Conservation (phyloP, 1,139 yeast genomes). For the Blastobotrys arbuscula region DNA sequence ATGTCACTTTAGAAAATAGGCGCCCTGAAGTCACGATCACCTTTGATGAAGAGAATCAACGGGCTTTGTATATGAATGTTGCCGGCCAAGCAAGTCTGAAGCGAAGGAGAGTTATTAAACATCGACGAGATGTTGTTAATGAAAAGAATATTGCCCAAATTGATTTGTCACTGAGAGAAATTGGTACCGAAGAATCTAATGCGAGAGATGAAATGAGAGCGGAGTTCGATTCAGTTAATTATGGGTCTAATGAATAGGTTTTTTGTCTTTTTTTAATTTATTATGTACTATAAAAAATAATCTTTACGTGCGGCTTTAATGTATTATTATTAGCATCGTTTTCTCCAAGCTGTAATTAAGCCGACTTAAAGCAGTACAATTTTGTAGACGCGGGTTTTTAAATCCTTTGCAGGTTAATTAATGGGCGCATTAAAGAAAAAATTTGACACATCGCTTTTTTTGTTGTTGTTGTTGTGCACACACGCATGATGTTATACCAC, state of each 20-base stretch:
- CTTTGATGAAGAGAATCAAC: conserved; percentile 47
- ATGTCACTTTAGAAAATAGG: conserved; percentile 52
- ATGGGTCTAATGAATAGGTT: conserved; percentile 18
- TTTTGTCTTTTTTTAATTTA: background rate
- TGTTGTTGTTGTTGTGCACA: too few species aligned
- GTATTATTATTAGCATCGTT: too few species aligned
- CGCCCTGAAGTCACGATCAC: conserved; percentile 55
- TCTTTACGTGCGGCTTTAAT: too few species aligned
- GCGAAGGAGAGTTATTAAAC: conserved; percentile 67
- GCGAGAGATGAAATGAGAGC: conserved; percentile 64
- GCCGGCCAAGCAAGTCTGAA: conserved; percentile 74
- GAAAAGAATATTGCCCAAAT: conserved; percentile 45
- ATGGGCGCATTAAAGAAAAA: too few species aligned
- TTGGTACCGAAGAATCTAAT: conserved; percentile 63
- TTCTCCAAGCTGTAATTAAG: too few species aligned
- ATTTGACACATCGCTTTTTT: too few species aligned
- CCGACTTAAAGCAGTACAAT: too few species aligned
- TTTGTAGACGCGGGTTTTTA: too few species aligned
- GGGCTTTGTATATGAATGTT: conserved; percentile 75
- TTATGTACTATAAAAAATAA: background rate
- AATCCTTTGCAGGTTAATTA: too few species aligned
- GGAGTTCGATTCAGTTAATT: conserved; percentile 61
- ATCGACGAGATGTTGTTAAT: conserved; percentile 45
- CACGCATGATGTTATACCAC: too few species aligned
- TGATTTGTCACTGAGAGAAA: conserved; percentile 62